A percentile compares a stretch with the other conserved stretches of the same genome.
Evolutionary conservation across 2,329 filamentous ascomycete genomes (phyloP).

Genomic region (Xylariaceae sp.): DNA sequence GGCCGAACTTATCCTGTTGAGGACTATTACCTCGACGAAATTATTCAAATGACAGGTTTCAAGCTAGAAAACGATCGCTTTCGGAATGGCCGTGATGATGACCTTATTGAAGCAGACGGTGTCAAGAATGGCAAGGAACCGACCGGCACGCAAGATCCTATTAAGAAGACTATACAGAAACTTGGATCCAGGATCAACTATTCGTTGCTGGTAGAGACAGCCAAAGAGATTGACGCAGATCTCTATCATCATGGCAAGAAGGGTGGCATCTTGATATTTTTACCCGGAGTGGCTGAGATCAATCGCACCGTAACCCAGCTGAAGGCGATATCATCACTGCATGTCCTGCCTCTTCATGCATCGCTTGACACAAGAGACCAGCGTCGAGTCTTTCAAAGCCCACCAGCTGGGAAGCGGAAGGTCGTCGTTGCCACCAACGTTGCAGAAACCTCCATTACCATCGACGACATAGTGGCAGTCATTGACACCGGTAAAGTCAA

Average conservation of each 20-base stretch:
- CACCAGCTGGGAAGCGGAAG: constrained; percentile 80
- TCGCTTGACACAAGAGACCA: constrained; percentile 87
- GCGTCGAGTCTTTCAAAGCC: constrained; percentile 72
- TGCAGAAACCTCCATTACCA: constrained; percentile 96
- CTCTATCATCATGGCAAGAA: constrained; percentile 60
- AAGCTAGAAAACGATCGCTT: constrained; percentile 30
- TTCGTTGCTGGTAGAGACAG: constrained; percentile 73
- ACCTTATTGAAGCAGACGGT: constrained; percentile 34
- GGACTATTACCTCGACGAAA: constrained; percentile 86
- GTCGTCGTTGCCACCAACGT: constrained; percentile 95
- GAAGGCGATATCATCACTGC: constrained; percentile 55
- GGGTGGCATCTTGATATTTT: constrained; percentile 91
- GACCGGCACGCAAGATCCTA: constrained; percentile 40
- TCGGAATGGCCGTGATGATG: constrained; percentile 18
- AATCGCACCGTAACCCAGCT: constrained; percentile 71
- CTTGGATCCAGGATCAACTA: constrained; percentile 89
- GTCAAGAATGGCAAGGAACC: constrained; percentile 36
- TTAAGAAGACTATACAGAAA: constrained; percentile 68
- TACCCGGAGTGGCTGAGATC: constrained; percentile 90
- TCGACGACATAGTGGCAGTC: constrained; percentile 93
- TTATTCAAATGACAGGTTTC: constrained; percentile 76
- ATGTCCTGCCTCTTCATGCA: constrained; percentile 86
- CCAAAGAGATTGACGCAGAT: constrained; percentile 75
- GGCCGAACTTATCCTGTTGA: constrained; percentile 87
- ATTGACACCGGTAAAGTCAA: constrained; percentile 95